A percentile compares a stretch with the other conserved stretches of the same genome.
Evolutionary conservation across 805 yeast species (phyloP).

Genomic region (Barnettozyma pratensis): DNA sequence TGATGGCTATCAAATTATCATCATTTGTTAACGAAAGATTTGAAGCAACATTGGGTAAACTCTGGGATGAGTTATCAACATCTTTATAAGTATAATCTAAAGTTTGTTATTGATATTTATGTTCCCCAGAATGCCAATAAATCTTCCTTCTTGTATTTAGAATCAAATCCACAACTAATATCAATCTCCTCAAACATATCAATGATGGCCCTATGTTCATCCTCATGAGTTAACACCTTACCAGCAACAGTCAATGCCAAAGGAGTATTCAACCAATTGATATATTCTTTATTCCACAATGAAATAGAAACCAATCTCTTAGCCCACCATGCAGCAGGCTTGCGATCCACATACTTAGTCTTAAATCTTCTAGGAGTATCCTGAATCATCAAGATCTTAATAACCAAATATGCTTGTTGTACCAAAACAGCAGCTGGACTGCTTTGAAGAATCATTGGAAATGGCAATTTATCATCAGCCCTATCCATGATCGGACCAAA

Average conservation of each 20-base stretch:
- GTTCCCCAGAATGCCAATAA: slow-evolving; percentile 26
- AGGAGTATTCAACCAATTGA: slow-evolving; percentile 3
- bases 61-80: slow-evolving; percentile 26
- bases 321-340: slow-evolving; percentile 20
- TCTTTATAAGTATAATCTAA: neutral
- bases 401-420: slow-evolving; percentile 30
- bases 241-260: slow-evolving; percentile 19
- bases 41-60: slow-evolving; percentile 18
- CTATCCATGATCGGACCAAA: slow-evolving; percentile 8
- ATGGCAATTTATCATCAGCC: slow-evolving; percentile 29
- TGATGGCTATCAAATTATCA: slow-evolving; percentile 24
- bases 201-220: slow-evolving; percentile 22
- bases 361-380: slow-evolving; percentile 32
- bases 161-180: slow-evolving; percentile 17
- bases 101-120: neutral
- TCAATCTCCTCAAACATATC: slow-evolving; percentile 19
- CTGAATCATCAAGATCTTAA: slow-evolving; percentile 30
- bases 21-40: slow-evolving; percentile 24
- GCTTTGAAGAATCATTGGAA: slow-evolving; percentile 29
- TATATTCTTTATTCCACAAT: slow-evolving; percentile 4
- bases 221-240: slow-evolving; percentile 20
- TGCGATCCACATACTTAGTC: slow-evolving; percentile 9
- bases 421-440: slow-evolving; percentile 28
- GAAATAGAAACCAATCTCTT: slow-evolving; percentile 16
- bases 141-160: slow-evolving; percentile 17